A percentile compares a stretch with the other conserved stretches of the same genome.
phyloP scores from a whole-genome alignment of 768 basidiomycete species.

The Phallus indusiatus region DNA sequence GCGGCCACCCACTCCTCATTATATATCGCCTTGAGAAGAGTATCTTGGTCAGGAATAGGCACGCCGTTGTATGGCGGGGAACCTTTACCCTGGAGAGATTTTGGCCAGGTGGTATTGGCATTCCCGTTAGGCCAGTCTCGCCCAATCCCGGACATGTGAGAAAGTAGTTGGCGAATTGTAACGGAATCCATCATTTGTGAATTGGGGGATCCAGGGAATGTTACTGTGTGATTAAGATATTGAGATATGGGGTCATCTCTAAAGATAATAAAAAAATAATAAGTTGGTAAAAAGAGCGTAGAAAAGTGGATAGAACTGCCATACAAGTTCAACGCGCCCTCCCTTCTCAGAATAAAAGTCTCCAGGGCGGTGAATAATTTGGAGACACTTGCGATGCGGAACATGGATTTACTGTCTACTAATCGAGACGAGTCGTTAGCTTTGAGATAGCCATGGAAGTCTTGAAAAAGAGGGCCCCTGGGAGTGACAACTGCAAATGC shows the following conservation, averaged over 20 bases:
- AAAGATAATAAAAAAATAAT: too few species aligned
- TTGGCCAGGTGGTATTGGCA: slow-evolving; percentile 30
- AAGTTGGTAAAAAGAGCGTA: too few species aligned
- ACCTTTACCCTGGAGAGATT: slow-evolving; percentile 18
- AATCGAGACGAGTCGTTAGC: slow-evolving; percentile 33
- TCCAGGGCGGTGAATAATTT: slow-evolving; percentile 44
- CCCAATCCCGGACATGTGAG: slow-evolving; percentile 26
- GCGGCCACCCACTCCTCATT: slow-evolving; percentile 30
- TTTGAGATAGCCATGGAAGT: slow-evolving; percentile 31
- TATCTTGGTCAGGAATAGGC: slow-evolving; percentile 22
- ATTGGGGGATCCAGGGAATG: too few species aligned
- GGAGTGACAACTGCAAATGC: slow-evolving; percentile 40
- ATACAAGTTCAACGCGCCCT: slow-evolving; percentile 26
- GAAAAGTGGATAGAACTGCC: neutral
- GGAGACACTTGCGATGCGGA: slow-evolving; percentile 42
- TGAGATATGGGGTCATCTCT: too few species aligned
- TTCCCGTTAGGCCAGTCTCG: slow-evolving; percentile 28
- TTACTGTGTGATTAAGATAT: too few species aligned
- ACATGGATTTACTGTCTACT: slow-evolving; percentile 36
- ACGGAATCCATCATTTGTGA: slow-evolving; percentile 6
- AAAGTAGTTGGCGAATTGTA: slow-evolving; percentile 21
- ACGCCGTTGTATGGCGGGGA: slow-evolving; percentile 23
- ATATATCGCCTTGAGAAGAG: slow-evolving; percentile 28
- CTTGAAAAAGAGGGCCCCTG: slow-evolving; percentile 35
- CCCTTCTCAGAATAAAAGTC: slow-evolving; percentile 38